Evolutionary conservation across 2,329 filamentous ascomycete species (phyloP).

Genomic region (Camillea tinctor): DNA sequence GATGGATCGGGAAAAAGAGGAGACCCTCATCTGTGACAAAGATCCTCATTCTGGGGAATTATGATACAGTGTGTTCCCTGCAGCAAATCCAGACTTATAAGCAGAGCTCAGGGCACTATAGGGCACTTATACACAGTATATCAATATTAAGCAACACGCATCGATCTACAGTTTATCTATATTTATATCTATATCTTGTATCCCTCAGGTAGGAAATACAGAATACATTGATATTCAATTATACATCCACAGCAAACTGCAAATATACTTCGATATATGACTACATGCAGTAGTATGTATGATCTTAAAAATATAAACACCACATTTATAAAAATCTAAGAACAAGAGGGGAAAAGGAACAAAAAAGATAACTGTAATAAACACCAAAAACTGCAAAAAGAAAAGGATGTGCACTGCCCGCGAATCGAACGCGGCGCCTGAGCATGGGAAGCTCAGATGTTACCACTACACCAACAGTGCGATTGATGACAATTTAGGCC

Average conservation of each 20-base stretch:
- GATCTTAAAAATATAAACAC: too few species aligned
- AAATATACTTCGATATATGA: too few species aligned
- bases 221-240: too few species aligned
- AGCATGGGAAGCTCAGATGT: slow-evolving; percentile 37
- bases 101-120: slow-evolving; percentile 6
- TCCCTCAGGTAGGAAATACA: too few species aligned
- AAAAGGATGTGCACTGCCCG: slow-evolving; percentile 26
- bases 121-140: neutral
- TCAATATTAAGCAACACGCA: too few species aligned
- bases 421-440: slow-evolving; percentile 36
- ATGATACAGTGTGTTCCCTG: neutral
- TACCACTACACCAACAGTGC: slow-evolving; percentile 35
- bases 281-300: too few species aligned
- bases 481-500: neutral
- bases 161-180: too few species aligned
- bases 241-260: too few species aligned
- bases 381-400: neutral
- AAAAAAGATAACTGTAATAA: slow-evolving; percentile 4
- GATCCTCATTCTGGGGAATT: neutral
- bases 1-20: neutral
- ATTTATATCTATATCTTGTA: too few species aligned
- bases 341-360: neutral
- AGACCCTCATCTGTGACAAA: neutral
- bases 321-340: too few species aligned
- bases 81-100: neutral